Evolutionary conservation across 805 yeast species (phyloP), one percentile per base, ranked within the genome.

Genomic region (Maudiozyma serrabonitensis): DNA sequence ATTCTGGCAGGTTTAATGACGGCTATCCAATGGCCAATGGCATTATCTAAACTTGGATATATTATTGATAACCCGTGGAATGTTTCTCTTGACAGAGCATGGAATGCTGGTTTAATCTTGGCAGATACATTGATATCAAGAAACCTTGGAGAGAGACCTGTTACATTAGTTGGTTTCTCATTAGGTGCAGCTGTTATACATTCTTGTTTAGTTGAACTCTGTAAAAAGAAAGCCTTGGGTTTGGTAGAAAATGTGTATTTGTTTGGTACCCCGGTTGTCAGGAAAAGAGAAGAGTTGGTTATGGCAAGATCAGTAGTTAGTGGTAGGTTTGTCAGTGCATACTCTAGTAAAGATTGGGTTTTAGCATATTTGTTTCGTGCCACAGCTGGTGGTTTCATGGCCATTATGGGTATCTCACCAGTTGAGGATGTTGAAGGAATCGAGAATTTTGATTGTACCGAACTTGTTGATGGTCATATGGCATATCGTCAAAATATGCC

Each of bases 1-100:
- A 76, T 93, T 32, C 71, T 93, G 46, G 82, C 89, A 9, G 91
- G 95, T 1, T 75, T 93, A 52, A 88, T 93, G 95, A 78, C 96
- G 15, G 90, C 97, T 1, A 74, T 93, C 45, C 98, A 91, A 64
- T 72, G 87, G 52, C 99, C 99, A 0, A 84, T 93, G 90, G 83
- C 85, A 56, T 73, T 93, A 38, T 81, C 97, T 0, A 93, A 93
- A 60, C 72, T 93, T 41, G 84, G 95, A 2, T 93, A 93, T 56
- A 69, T 93, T 28, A 74, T 93, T 26, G 99, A 93, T 61, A 93
- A 93, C 60, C 99, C 99, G 0, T 93, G 99, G 99, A 91, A 84
- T 61, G 98, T 93, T 5, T 90, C 98, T 0, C 71, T 93, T 51
- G 98, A 91, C 66, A 76, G 99, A 52, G 99, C 99, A 0, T 91